Base-by-base conservation (phyloP, 345 rosid genomes). In the Xanthoceras sorbifolium region DNA sequence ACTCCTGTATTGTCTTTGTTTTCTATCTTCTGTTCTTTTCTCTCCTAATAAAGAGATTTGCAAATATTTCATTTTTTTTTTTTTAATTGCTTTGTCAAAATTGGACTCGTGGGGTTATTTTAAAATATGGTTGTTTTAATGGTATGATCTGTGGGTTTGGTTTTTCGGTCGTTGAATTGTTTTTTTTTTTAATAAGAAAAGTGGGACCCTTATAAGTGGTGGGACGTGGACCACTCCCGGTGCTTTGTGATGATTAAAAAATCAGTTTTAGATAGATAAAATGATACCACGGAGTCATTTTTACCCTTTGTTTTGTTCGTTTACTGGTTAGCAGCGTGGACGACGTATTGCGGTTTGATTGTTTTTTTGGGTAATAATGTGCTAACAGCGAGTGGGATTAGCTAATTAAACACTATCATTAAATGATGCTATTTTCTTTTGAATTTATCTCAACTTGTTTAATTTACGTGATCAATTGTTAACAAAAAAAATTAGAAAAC, bases 71-170 rank as follows among this genome's bases (percentile, higher is more conserved):
- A 9, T 40, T 1, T 32, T 23, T 52, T 4, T n/a, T n/a, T n/a
- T n/a, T n/a, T n/a, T n/a, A n/a, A 65, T 52, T 63, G 25, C 62
- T 48, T 74, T 64, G 32, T 74, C 70, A 2, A 46, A 75, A 31
- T 15, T 34, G 71, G 46, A 50, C 48, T 15, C 3, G 18, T 20
- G 55, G 66, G 55, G 15, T 36, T 17, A 44, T 67, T 18, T 20
- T 54, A 23, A 8, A 1, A 67, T 76, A 54, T 4, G 15, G 17
- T 15, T 40, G 15, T 22, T 34, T 42, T 0, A 48, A 44, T 7
- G 1, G 18, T 22, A 34, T 28, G 23, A 22, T 28, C 2, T 12
- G 60, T n/a, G 10, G 60, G 60, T 54, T 22, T 54, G 25, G 22
- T 54, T 48, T 40, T 2, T 12, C 1, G 20, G 5, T 1, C 54